Conservation (phyloP, 208 protist species). For the Sergeia podlipaevii region DNA sequence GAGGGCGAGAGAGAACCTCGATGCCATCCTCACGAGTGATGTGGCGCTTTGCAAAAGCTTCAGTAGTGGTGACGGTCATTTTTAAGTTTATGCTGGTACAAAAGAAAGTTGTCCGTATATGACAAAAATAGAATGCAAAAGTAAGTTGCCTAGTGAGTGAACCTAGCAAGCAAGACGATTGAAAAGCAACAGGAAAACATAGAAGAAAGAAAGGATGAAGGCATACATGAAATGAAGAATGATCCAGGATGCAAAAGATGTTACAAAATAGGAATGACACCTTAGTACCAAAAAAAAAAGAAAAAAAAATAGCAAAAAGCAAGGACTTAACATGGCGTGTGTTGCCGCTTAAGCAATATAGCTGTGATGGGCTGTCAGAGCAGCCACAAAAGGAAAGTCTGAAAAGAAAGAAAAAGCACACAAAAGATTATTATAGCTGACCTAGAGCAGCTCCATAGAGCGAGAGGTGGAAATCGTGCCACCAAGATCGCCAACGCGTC, state of each 20-base stretch:
- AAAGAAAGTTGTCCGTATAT: too few relatives aligned
- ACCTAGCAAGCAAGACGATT: too few relatives aligned
- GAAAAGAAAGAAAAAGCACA: constrained; percentile 9
- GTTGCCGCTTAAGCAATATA: too few relatives aligned
- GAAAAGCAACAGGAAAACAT: constrained; percentile 1
- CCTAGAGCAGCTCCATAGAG: constrained; percentile 55
- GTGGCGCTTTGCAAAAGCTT: constrained; percentile 68
- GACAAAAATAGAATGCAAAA: too few relatives aligned
- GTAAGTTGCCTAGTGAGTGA: too few relatives aligned
- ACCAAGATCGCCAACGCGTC: constrained; percentile 75
- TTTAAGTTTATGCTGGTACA: neutral
- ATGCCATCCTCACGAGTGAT: constrained; percentile 66
- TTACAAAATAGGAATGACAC: neutral
- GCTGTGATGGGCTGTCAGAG: too few relatives aligned
- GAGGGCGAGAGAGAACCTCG: constrained; percentile 43
- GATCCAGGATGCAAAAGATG: too few relatives aligned
- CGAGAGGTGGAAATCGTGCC: constrained; percentile 71
- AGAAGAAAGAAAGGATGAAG: constrained; percentile 4
- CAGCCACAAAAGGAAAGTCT: constrained; percentile 12
- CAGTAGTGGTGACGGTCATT: constrained; percentile 56
- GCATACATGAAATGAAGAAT: too few relatives aligned
- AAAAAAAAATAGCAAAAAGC: too few relatives aligned
- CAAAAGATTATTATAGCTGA: constrained; percentile 4
- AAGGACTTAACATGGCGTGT: too few relatives aligned
- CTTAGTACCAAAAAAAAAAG: neutral